These are phyloP conservation scores for Curvularia sp. DNA, from an alignment of 2,329 filamentous ascomycete species.

Conservation along the genomic window DNA sequence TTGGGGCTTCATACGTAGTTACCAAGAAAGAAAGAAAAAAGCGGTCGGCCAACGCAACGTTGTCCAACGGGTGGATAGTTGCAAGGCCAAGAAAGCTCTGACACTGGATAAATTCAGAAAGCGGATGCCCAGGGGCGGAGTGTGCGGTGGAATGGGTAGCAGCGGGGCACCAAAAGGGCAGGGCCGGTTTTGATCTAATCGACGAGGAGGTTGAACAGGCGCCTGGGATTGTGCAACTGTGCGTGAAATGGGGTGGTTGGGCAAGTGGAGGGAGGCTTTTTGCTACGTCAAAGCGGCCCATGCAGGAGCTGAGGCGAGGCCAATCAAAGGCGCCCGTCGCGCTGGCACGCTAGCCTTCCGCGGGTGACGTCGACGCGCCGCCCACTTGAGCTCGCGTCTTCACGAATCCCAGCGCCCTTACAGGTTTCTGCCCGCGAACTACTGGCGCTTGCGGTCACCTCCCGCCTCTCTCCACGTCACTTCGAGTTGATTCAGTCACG, in stretches of 20 bases:
- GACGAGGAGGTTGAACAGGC: conserved; percentile 1
- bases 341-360: conserved; percentile 14
- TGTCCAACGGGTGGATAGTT: conserved; percentile 18
- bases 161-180: conserved; percentile 13
- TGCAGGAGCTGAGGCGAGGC: conserved; percentile 12
- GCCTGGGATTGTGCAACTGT: conserved; percentile 5
- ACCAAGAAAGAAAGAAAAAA: conserved; percentile 14
- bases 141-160: conserved; percentile 2
- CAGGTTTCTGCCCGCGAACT: conserved; percentile 5
- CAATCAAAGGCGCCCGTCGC: conserved; percentile 15
- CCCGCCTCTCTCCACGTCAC: conserved; percentile 14
- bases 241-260: conserved; percentile 21
- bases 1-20: conserved; percentile 10
- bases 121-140: not conserved
- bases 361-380: conserved; percentile 42
- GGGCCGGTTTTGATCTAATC: conserved; percentile 9
- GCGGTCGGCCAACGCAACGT: conserved; percentile 12
- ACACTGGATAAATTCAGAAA: not conserved
- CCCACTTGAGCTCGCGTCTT: conserved; percentile 25
- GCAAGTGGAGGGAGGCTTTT: conserved; percentile 11
- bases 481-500: not conserved
- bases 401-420: conserved; percentile 3
- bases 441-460: not conserved
- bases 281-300: conserved; percentile 22
- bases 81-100: not conserved